A percentile compares a stretch with the other conserved stretches of the same genome.
These are phyloP conservation scores for Taphrina deformans DNA, from an alignment of 1,139 yeast species.

Conservation along the genomic window DNA sequence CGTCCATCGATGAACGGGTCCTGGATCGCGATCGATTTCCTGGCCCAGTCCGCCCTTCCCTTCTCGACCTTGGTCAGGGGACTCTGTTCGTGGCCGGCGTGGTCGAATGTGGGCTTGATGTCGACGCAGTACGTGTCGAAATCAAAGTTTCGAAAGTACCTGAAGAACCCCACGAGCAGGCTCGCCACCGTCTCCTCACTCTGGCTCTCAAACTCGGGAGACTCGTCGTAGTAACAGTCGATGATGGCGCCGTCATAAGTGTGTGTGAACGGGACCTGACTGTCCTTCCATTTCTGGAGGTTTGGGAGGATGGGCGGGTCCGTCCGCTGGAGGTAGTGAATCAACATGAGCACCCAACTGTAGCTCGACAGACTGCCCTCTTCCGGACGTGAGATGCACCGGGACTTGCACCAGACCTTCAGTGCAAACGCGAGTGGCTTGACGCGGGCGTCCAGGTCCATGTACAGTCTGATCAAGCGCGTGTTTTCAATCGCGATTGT, in stretches of 20 bases:
- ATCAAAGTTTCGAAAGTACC: constrained; percentile 40
- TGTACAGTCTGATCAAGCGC: constrained; percentile 40
- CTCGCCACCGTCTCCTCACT: constrained; percentile 39
- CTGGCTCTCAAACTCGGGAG: constrained; percentile 34
- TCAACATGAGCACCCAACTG: constrained; percentile 42
- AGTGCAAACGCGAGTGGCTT: constrained; percentile 41
- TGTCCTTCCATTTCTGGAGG: background rate
- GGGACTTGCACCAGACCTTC: constrained; percentile 42
- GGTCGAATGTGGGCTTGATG: constrained; percentile 2
- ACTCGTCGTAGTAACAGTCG: constrained; percentile 39
- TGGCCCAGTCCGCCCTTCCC: constrained; percentile 13
- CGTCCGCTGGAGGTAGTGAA: constrained; percentile 41
- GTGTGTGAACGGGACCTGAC: constrained; percentile 19
- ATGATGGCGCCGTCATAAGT: constrained; percentile 39
- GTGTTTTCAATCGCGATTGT: constrained; percentile 42
- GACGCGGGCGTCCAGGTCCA: constrained; percentile 41
- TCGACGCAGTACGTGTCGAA: constrained; percentile 38
- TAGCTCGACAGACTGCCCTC: constrained; percentile 41
- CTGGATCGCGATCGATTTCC: constrained; percentile 22
- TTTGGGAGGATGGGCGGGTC: constrained; percentile 41
- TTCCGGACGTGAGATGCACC: constrained; percentile 33
- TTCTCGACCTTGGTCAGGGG: constrained; percentile 16
- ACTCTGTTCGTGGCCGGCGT: background rate
- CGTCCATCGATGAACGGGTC: constrained; percentile 25
- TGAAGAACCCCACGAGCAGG: constrained; percentile 40